These are phyloP conservation scores for Amoebophrya sp. DNA, from an alignment of 169 alveolate species.

Conservation along the genomic window DNA sequence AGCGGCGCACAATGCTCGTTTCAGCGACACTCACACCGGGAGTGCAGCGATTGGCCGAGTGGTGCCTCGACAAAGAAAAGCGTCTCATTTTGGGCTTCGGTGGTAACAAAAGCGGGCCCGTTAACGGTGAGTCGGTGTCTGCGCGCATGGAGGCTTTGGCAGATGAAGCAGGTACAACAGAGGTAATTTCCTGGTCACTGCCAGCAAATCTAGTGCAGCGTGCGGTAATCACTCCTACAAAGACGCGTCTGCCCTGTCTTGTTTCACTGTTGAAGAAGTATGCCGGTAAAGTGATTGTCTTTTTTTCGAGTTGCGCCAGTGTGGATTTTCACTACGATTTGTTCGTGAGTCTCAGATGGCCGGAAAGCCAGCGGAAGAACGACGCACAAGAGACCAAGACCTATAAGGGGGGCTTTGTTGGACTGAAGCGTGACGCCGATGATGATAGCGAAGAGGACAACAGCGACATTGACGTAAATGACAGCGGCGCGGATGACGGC, in stretches of 20 bases:
- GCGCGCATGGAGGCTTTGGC: neutral
- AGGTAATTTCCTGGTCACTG: neutral
- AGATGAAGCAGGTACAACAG: neutral
- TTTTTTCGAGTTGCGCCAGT: conserved; percentile 37
- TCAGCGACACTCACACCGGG: conserved; percentile 44
- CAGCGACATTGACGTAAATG: neutral
- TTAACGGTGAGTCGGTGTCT: too few species aligned
- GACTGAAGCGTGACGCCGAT: neutral
- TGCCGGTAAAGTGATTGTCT: conserved; percentile 34
- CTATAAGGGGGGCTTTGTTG: neutral
- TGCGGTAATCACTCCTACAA: neutral
- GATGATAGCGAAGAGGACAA: conserved; percentile 19
- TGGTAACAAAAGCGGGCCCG: neutral
- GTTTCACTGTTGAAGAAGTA: conserved; percentile 33
- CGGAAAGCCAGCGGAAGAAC: neutral
- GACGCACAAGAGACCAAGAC: neutral
- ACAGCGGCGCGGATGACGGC: neutral
- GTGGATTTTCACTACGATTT: conserved; percentile 38
- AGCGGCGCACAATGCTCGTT: conserved; percentile 24
- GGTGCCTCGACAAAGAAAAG: conserved; percentile 32
- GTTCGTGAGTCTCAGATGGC: conserved; percentile 35
- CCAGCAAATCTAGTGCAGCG: neutral
- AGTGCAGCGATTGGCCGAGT: conserved; percentile 42
- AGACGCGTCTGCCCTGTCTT: conserved; percentile 35
- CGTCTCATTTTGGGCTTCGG: neutral